phyloP scores from a whole-genome alignment of 495 filamentous ascomycete genomes.

The Penicillium robsamsonii region DNA sequence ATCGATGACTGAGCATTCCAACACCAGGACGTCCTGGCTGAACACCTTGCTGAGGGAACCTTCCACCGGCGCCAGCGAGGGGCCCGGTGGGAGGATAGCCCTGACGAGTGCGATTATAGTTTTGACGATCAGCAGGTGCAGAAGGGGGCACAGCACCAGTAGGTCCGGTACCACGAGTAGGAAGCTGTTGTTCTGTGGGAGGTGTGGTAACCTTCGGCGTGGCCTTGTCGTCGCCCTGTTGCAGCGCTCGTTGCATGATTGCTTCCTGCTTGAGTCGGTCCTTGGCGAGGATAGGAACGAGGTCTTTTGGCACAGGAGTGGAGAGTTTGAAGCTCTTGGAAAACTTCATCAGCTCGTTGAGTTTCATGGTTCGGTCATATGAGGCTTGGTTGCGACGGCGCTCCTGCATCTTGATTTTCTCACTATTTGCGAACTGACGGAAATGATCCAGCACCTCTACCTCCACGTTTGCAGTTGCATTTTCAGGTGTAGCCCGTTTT shows the following conservation, averaged over 20 bases:
- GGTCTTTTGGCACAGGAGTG: conserved; percentile 85
- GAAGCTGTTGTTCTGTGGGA: conserved; percentile 38
- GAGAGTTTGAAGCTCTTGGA: conserved; percentile 88
- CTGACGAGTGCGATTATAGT: conserved; percentile 42
- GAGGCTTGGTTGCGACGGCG: conserved; percentile 64
- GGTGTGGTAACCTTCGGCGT: conserved; percentile 34
- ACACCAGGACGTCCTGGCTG: conserved; percentile 44
- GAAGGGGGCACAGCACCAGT: conserved; percentile 33
- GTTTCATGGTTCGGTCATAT: conserved; percentile 79
- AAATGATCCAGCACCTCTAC: conserved; percentile 74
- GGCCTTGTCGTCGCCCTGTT: conserved; percentile 60
- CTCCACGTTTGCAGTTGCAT: conserved; percentile 75
- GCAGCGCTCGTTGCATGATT: conserved; percentile 82
- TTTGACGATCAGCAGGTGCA: conserved; percentile 45
- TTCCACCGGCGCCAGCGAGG: conserved; percentile 35
- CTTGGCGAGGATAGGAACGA: conserved; percentile 94
- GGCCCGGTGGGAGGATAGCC: conserved; percentile 48
- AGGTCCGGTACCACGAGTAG: conserved; percentile 30
- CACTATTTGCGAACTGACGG: conserved; percentile 73
- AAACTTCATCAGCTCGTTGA: conserved; percentile 94
- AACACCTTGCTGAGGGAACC: conserved; percentile 41
- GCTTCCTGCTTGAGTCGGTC: conserved; percentile 87
- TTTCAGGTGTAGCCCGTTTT: conserved; percentile 43
- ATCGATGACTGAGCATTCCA: conserved; percentile 52
- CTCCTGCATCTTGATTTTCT: conserved; percentile 71